These are phyloP conservation scores for Chlorella ohadii DNA, from an alignment of 139 green algal genomes.

Conservation along the genomic window DNA sequence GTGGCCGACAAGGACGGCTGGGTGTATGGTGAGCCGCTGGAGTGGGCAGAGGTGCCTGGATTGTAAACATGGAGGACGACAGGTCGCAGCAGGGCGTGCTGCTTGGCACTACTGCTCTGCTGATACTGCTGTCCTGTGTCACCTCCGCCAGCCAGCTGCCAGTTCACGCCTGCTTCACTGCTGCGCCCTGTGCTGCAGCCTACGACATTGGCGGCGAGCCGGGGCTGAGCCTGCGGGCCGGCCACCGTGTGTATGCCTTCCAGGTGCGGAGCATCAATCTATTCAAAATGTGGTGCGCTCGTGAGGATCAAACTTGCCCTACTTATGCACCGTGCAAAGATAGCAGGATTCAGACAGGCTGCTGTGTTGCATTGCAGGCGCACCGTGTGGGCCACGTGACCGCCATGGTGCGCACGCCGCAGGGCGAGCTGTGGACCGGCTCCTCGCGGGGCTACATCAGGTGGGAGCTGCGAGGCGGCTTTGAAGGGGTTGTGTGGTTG, in stretches of 20 bases:
- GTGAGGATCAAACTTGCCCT: too few species aligned
- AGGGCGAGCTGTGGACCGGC: conserved; percentile 80
- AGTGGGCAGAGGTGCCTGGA: not conserved
- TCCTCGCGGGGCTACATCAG: conserved; percentile 60
- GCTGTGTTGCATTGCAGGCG: too few species aligned
- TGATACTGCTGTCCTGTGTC: too few species aligned
- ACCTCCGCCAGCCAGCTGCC: too few species aligned
- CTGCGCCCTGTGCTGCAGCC: not conserved
- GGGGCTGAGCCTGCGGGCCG: conserved; percentile 5
- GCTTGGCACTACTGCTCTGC: too few species aligned
- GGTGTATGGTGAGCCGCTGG: conserved; percentile 36
- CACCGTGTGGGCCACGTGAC: conserved; percentile 52
- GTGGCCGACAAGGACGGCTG: conserved; percentile 57
- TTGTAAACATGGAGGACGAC: not conserved
- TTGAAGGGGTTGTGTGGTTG: conserved; percentile 6
- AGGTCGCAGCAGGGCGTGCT: not conserved
- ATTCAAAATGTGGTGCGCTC: too few species aligned
- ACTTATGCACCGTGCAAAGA: too few species aligned
- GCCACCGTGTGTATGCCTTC: conserved; percentile 30
- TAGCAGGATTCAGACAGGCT: too few species aligned
- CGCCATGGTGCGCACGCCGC: conserved; percentile 48
- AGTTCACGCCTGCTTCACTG: not conserved
- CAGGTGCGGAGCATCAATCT: too few species aligned
- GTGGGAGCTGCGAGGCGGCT: not conserved
- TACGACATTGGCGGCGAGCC: conserved; percentile 33